A percentile compares a stretch with the other conserved stretches of the same genome.
phyloP scores from a whole-genome alignment of 371 early-diverging fungal genomes.

The Mortierella sp. region DNA sequence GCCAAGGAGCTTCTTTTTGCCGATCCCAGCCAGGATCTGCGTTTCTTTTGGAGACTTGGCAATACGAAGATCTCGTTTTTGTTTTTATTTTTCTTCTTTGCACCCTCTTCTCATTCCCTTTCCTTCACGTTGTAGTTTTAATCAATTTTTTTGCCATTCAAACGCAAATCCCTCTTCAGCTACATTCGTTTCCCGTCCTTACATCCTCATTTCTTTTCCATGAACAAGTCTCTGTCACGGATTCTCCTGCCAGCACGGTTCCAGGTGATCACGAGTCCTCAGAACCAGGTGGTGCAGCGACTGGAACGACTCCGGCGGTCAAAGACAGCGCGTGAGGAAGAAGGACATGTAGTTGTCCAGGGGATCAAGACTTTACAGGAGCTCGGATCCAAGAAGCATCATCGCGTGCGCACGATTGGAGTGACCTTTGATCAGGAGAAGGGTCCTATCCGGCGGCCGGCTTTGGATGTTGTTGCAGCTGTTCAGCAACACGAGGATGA shows the following conservation, averaged over 20 bases:
- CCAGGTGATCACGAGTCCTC: constrained; percentile 31
- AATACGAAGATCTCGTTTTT: no score
- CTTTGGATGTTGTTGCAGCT: constrained; percentile 27
- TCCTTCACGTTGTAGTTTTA: no score
- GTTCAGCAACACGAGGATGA: constrained; percentile 2
- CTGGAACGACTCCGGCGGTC: constrained; percentile 33
- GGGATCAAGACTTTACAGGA: constrained; percentile 54
- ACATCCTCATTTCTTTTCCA: neutral
- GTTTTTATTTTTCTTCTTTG: no score
- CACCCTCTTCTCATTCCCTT: no score
- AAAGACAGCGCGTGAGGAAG: constrained; percentile 21
- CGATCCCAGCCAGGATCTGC: no score
- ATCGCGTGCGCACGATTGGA: constrained; percentile 33
- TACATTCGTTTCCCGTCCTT: neutral
- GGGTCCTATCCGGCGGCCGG: constrained; percentile 31
- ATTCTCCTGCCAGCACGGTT: constrained; percentile 38
- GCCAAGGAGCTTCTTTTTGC: no score
- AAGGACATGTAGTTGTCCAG: constrained; percentile 45
- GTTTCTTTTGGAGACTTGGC: no score
- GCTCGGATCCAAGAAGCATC: constrained; percentile 29
- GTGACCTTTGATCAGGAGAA: constrained; percentile 41
- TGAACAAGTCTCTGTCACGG: neutral
- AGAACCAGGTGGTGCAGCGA: constrained; percentile 31
- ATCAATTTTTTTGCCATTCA: no score
- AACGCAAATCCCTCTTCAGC: no score